Evolutionary conservation across 352 stramenopile genomes (phyloP).

Genomic region (Globisporangium recalcitrans): DNA sequence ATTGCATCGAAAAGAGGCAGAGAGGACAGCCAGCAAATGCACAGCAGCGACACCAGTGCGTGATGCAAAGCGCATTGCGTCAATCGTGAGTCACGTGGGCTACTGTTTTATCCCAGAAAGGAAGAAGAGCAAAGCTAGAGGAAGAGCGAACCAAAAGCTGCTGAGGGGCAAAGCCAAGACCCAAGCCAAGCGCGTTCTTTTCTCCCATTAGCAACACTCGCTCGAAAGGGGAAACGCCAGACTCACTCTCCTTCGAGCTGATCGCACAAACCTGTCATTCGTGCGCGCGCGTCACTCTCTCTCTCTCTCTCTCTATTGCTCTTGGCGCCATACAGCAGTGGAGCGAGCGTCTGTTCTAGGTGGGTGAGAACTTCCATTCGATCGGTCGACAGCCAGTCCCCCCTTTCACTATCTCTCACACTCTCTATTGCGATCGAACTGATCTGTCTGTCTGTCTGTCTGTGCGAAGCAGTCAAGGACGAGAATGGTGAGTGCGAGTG

Average conservation of each 20-base stretch:
- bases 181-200: neutral
- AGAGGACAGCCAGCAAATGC: neutral
- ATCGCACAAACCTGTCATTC: no score
- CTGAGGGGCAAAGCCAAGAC: neutral
- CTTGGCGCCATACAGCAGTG: neutral
- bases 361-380: neutral
- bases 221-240: neutral
- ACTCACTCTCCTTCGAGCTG: neutral
- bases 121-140: neutral
- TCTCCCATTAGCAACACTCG: neutral
- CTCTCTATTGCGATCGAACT: neutral
- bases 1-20: constrained; percentile 4
- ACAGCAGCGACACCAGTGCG: neutral
- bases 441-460: neutral
- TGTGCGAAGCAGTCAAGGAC: neutral
- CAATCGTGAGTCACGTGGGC: neutral
- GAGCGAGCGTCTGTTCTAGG: neutral
- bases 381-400: neutral
- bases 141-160: neutral
- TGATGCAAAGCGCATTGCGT: no score
- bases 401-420: neutral
- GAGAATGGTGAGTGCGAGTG: neutral
- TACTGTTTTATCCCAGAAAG: no score
- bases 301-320: neutral
- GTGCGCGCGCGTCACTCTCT: neutral